phyloP scores from a whole-genome alignment of 179 eudicot species.

The Pouteria campechiana region DNA sequence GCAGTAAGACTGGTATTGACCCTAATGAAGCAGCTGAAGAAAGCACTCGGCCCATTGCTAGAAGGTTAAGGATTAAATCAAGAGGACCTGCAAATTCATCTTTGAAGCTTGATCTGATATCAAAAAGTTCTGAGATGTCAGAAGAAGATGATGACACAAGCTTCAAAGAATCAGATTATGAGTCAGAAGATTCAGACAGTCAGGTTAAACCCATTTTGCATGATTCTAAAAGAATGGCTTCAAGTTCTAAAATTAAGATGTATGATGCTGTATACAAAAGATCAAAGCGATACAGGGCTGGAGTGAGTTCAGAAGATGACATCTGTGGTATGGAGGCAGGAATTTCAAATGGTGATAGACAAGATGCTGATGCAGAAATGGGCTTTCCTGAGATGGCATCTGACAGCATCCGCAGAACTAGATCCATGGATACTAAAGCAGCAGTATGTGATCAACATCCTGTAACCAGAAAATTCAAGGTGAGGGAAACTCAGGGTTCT shows the following conservation, averaged over 20 bases:
- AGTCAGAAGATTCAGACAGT: slow-evolving; percentile 15
- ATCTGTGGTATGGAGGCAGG: slow-evolving; percentile 29
- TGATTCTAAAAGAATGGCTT: slow-evolving; percentile 19
- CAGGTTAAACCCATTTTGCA: slow-evolving; percentile 10
- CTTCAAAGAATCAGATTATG: too few species aligned
- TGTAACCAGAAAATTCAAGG: slow-evolving; percentile 7
- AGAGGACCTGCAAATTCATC: too few species aligned
- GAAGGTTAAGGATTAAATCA: too few species aligned
- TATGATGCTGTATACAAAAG: slow-evolving; percentile 79
- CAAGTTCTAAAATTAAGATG: slow-evolving; percentile 43
- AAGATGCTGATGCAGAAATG: slow-evolving; percentile 16
- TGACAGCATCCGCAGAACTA: slow-evolving; percentile 22
- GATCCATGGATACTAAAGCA: slow-evolving; percentile 20
- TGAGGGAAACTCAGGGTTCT: slow-evolving; percentile 13
- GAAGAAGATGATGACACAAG: slow-evolving; percentile 15
- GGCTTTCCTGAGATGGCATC: slow-evolving; percentile 15
- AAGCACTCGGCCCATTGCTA: too few species aligned
- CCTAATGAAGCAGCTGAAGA: too few species aligned
- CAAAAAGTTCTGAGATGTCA: slow-evolving; percentile 17
- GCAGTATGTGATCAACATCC: slow-evolving; percentile 17
- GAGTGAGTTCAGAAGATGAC: slow-evolving; percentile 27
- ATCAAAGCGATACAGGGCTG: slow-evolving; percentile 43
- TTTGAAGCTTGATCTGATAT: too few species aligned
- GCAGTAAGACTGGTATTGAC: too few species aligned
- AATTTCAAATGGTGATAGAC: slow-evolving; percentile 34